Percentiles rank a stretch among this genome's conserved stretches.
Evolutionary conservation across 306 rosid species (phyloP).

Genomic region (Nissolia schottii): DNA sequence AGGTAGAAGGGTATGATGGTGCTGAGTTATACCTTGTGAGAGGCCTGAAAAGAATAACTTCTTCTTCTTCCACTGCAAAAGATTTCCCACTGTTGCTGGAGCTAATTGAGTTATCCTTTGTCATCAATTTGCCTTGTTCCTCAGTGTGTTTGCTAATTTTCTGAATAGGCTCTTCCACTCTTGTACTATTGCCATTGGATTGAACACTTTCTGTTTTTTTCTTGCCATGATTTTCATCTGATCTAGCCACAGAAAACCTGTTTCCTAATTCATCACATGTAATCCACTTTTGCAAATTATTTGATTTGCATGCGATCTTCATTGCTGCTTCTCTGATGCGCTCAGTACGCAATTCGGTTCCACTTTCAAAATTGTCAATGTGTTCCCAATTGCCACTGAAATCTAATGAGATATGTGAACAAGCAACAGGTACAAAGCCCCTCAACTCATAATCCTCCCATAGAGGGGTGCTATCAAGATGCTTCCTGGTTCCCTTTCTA

Average conservation of each 20-base stretch:
- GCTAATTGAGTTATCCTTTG: conserved; percentile 19
- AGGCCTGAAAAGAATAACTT: conserved; percentile 92
- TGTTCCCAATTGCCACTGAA: conserved; percentile 56
- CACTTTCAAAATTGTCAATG: conserved; percentile 48
- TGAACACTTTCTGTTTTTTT: conserved; percentile 30
- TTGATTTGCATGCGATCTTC: conserved; percentile 54
- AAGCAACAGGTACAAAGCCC: conserved; percentile 65
- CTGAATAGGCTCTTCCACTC: conserved; percentile 18
- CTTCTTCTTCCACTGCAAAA: conserved; percentile 65
- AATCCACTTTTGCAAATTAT: conserved; percentile 50
- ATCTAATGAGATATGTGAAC: conserved; percentile 49
- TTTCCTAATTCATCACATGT: conserved; percentile 35
- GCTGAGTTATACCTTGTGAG: conserved; percentile 78
- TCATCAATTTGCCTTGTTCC: conserved; percentile 26
- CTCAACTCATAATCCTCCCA: conserved; percentile 98
- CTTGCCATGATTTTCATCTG: conserved; percentile 36
- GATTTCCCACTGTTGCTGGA: conserved; percentile 28
- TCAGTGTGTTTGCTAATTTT: conserved; percentile 4
- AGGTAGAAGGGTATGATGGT: conserved; percentile 42
- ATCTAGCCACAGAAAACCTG: conserved; percentile 24
- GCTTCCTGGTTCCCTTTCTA: conserved; percentile 29
- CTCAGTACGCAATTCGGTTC: conserved; percentile 44
- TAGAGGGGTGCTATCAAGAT: conserved; percentile 44
- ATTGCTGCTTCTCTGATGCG: conserved; percentile 63
- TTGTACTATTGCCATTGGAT: conserved; percentile 20